Evolutionary conservation across 73 alveolate genomes (phyloP), one percentile per base, ranked within the genome.

Genomic region (Tetrahymena borealis): DNA sequence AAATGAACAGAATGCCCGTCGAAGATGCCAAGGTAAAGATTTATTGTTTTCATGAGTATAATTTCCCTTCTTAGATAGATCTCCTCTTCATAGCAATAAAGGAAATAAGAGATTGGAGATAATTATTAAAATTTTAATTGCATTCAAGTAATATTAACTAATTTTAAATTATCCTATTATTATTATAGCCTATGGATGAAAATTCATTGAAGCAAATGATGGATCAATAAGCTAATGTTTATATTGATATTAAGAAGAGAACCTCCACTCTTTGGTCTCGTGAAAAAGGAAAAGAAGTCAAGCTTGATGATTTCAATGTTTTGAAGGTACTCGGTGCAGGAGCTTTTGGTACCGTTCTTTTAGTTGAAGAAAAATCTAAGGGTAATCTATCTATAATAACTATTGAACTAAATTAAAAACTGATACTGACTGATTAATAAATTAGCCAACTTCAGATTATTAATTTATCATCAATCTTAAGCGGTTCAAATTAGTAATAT

Each of bases 271-370:
- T 93, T 32, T 93, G 95, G 95, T 79, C 94, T 32, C 39, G 95
- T 24, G 95, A 93, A 85, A 85, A 93, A 39, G 95, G 95, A 15
- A 93, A 96, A 77, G 94, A 92, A 20, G 98, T 96, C 18, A 93
- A 94, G 78, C 78, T 93, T 33, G 94, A 96, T 78, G 98, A 97
- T 95, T 97, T 97, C 94, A 95, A 94, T 36, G 96, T 97, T 36
- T 40, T 97, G 42, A 97, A 94, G 91, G 98, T 97, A 32, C 43
- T 97, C 9, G 99, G 99, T 9, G 94, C 96, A 78, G 99, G 99
- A 2, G 97, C 98, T 10, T 97, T 96, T 93, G 99, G 99, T 6
- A 96, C 97, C 91, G 99, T 97, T 36, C 95, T 95, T 93, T 94
- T 97, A 32, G 99, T 95, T 7, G 97, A 98, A 92, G 95, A 96